A percentile compares a stretch with the other conserved stretches of the same genome.
These are phyloP conservation scores for Wickerhamomyces rabaulensis DNA, from an alignment of 805 yeast genomes.

Conservation along the genomic window DNA sequence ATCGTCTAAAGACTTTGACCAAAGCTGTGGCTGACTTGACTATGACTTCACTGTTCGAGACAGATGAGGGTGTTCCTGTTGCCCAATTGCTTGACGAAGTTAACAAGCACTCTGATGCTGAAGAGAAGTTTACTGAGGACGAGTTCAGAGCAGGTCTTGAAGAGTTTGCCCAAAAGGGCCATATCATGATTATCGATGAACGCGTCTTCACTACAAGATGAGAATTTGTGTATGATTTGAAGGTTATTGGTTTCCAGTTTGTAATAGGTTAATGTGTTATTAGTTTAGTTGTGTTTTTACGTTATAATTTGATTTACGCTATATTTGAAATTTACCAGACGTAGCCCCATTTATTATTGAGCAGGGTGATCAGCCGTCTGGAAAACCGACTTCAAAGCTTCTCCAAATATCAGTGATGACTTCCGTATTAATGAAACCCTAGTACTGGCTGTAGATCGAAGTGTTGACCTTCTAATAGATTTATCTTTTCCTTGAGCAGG, in stretches of 20 bases:
- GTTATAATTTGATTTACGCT: background rate
- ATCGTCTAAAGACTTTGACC: slow-evolving; percentile 43
- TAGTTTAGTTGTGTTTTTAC: background rate
- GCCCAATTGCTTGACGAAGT: slow-evolving; percentile 34
- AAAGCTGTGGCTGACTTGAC: slow-evolving; percentile 42
- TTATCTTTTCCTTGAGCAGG: background rate
- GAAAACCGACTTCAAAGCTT: slow-evolving; percentile 17
- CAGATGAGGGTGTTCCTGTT: slow-evolving; percentile 39
- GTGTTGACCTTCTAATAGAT: background rate
- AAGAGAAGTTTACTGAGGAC: slow-evolving; percentile 38
- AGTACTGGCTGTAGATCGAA: background rate
- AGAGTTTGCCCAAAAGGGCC: slow-evolving; percentile 38
- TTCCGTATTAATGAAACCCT: slow-evolving; percentile 16
- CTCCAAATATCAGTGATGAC: slow-evolving; percentile 19
- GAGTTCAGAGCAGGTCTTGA: slow-evolving; percentile 41
- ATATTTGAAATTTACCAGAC: background rate
- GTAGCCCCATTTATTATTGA: too few relatives aligned
- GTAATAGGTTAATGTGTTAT: background rate
- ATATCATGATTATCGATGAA: slow-evolving; percentile 43
- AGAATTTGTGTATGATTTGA: background rate
- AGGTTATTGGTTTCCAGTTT: background rate
- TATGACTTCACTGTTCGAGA: slow-evolving; percentile 38
- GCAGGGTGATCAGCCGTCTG: slow-evolving; percentile 1
- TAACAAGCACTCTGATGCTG: slow-evolving; percentile 41
- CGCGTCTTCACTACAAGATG: slow-evolving; percentile 35